Base-by-base conservation (phyloP, 1,139 yeast species). In the Geotrichum fermentans region DNA sequence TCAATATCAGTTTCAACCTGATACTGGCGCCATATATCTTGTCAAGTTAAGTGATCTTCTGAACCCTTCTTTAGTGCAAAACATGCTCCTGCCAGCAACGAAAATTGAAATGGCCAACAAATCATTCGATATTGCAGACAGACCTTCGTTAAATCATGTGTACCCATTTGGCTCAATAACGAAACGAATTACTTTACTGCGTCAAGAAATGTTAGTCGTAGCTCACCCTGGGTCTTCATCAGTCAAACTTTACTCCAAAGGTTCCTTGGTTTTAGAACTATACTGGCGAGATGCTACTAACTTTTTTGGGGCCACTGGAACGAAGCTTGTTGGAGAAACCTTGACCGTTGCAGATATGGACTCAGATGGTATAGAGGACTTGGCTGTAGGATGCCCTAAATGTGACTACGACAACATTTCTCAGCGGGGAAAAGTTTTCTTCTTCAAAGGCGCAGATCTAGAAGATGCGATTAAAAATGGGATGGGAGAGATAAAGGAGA, bases 321-420 rank as follows among this genome's bases (percentile, higher is more conserved):
- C 56, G 1, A 76, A 76, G 51, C 64, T 66, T 58, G 57, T 63
- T 52, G 66, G 77, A 47, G 55, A 55, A 37, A 38, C 59, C 1
- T 55, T 72, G 22, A 51, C 57, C 0, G 59, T 63, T 0, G 61
- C 61, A 3, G 74, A 73, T 49, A 36, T 68, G 8, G 67, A 68
- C 54, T 60, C 58, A 3, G 72, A 69, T 45, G 72, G 70, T 0
- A 53, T 60, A 13, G 69, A 69, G 0, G 79, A 75, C 39, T 55
- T 79, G 18, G 49, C 75, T 1, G 57, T 79, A 2, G 74, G 76
- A 0, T 70, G 78, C 0, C 73, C 73, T 6, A 66, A 63, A 45
- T 65, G 70, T 11, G 74, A 74, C 50, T 57, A 57, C 14, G 55
- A 49, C 7, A 52, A 52, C 0, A 17, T 13, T 14, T 55, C 61